A percentile compares a stretch with the other conserved stretches of the same genome.
These are phyloP conservation scores for Ophiognomonia clavigignenti-juglandacearum DNA, from an alignment of 2,329 filamentous ascomycete species.

Conservation along the genomic window DNA sequence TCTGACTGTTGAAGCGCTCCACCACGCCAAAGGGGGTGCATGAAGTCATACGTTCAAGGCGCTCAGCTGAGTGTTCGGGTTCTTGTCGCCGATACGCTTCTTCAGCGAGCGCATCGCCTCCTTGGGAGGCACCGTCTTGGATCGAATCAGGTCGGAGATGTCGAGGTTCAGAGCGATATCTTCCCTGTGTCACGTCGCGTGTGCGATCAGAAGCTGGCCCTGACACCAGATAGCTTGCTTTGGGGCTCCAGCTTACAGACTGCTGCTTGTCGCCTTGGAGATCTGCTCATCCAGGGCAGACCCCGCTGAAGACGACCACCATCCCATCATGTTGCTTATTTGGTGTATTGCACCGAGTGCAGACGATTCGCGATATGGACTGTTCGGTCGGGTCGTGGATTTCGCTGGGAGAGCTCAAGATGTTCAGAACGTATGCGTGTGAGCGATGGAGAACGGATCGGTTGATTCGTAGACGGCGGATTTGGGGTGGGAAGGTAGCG, in stretches of 20 bases:
- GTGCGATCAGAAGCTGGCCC: slow-evolving; percentile 16
- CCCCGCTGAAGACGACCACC: slow-evolving; percentile 91
- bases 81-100: slow-evolving; percentile 91
- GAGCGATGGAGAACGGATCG: too few relatives aligned
- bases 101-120: slow-evolving; percentile 98
- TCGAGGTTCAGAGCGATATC: slow-evolving; percentile 97
- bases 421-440: too few relatives aligned
- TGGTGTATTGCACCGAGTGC: neutral
- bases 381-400: neutral
- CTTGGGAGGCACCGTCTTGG: slow-evolving; percentile 94
- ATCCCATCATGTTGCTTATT: slow-evolving; percentile 66
- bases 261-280: slow-evolving; percentile 89
- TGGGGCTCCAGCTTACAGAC: slow-evolving; percentile 58
- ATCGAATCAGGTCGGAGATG: slow-evolving; percentile 95
- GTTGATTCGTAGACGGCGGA: too few relatives aligned
- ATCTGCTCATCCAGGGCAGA: slow-evolving; percentile 95
- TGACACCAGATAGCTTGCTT: neutral
- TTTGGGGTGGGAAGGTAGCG: too few relatives aligned
- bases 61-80: slow-evolving; percentile 93
- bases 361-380: neutral
- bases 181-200: slow-evolving; percentile 52
- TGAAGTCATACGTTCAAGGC: slow-evolving; percentile 69
- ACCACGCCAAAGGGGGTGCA: neutral
- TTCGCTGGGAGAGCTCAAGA: neutral
- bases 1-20: neutral